Evolutionary conservation across 2,329 filamentous ascomycete species (phyloP).

Genomic region (Lachnellula subtilissima): DNA sequence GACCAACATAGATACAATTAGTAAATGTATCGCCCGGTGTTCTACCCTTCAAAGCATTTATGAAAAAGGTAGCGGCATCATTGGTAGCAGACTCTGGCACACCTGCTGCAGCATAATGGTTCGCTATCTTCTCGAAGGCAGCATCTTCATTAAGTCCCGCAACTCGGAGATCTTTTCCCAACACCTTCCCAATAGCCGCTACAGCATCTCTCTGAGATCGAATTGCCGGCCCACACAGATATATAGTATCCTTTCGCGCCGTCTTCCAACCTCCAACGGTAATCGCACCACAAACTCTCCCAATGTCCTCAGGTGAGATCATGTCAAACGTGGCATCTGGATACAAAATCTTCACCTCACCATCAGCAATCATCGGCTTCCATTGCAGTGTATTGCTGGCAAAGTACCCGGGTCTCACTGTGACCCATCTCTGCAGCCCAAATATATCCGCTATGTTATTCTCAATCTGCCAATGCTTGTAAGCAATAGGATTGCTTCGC

Average conservation of each 20-base stretch:
- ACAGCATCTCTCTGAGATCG: background rate
- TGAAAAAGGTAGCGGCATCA: no score
- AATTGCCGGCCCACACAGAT: background rate
- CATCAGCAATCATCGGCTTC: slow-evolving; percentile 26
- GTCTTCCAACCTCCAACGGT: background rate
- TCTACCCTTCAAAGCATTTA: no score
- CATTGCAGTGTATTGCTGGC: slow-evolving; percentile 38
- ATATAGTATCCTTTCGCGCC: background rate
- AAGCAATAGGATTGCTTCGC: slow-evolving; percentile 34
- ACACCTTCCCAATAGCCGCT: background rate
- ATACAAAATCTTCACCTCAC: slow-evolving; percentile 31
- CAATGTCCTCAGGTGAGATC: slow-evolving; percentile 42
- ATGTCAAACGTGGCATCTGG: slow-evolving; percentile 34
- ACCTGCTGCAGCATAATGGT: background rate
- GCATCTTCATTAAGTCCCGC: background rate
- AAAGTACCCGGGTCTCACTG: slow-evolving; percentile 41
- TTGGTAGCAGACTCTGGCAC: background rate
- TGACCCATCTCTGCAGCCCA: slow-evolving; percentile 34
- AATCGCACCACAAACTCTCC: slow-evolving; percentile 35
- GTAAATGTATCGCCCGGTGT: no score
- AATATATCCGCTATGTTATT: slow-evolving; percentile 38
- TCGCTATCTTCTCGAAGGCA: background rate
- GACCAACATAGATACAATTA: no score
- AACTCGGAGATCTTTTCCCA: background rate
- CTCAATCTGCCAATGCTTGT: slow-evolving; percentile 42